These are phyloP conservation scores for Viola odorata DNA, from an alignment of 345 rosid genomes.

Conservation along the genomic window DNA sequence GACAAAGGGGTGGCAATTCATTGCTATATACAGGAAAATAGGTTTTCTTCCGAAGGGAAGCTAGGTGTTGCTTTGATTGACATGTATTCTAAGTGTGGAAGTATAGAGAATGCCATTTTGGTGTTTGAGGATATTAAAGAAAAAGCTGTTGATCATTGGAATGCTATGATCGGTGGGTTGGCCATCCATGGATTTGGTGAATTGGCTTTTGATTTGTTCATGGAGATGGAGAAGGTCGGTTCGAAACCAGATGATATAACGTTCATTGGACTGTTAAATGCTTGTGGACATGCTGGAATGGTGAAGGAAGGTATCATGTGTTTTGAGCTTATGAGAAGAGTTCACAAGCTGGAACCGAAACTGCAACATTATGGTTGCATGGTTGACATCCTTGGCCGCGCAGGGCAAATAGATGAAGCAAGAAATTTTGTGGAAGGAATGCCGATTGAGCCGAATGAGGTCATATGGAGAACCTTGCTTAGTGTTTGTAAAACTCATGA, in stretches of 20 bases:
- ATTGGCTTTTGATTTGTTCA: slow-evolving; percentile 32
- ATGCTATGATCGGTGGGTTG: slow-evolving; percentile 45
- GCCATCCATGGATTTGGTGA: slow-evolving; percentile 45
- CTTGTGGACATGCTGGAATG: slow-evolving; percentile 41
- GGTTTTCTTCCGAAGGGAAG: slow-evolving; percentile 26
- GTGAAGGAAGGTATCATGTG: slow-evolving; percentile 45
- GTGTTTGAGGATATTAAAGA: slow-evolving; percentile 28
- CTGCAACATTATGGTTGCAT: slow-evolving; percentile 50
- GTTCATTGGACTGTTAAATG: slow-evolving; percentile 34
- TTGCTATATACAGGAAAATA: slow-evolving; percentile 18
- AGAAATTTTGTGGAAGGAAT: slow-evolving; percentile 30
- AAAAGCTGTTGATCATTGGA: slow-evolving; percentile 43
- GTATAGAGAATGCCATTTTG: slow-evolving; percentile 30
- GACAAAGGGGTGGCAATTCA: slow-evolving; percentile 31
- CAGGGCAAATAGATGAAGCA: slow-evolving; percentile 39
- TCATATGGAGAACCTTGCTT: slow-evolving; percentile 40
- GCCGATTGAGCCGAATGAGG: slow-evolving; percentile 42
- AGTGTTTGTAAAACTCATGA: slow-evolving; percentile 32
- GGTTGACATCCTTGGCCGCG: slow-evolving; percentile 45
- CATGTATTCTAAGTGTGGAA: slow-evolving; percentile 52
- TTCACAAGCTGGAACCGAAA: slow-evolving; percentile 33
- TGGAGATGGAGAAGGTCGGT: slow-evolving; percentile 31
- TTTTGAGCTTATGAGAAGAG: slow-evolving; percentile 45
- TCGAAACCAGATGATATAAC: slow-evolving; percentile 41
- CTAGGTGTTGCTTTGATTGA: slow-evolving; percentile 45